A percentile compares a stretch with the other conserved stretches of the same genome.
phyloP scores from a whole-genome alignment of 75 land plant species.

The Azolla pinnata region DNA sequence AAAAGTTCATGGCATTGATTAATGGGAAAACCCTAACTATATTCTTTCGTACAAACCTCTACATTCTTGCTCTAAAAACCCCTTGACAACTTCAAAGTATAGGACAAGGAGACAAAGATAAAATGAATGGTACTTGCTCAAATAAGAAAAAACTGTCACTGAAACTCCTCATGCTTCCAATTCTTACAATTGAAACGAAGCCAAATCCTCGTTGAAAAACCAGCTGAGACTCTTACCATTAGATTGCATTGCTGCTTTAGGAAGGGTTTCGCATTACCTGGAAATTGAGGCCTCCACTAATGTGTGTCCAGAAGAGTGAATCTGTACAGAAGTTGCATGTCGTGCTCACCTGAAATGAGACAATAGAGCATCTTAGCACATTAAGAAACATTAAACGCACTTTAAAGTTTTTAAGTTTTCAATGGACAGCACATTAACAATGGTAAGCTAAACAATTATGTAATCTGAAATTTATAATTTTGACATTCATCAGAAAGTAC shows the following conservation, averaged over 20 bases:
- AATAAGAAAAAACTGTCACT: background rate
- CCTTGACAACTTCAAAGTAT: background rate
- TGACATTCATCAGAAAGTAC: too few relatives aligned
- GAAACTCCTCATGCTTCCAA: background rate
- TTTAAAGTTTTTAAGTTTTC: too few relatives aligned
- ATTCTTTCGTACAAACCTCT: background rate
- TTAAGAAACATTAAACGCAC: background rate
- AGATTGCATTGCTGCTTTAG: background rate
- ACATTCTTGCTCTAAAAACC: background rate
- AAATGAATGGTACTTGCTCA: background rate
- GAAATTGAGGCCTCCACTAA: conserved; percentile 21
- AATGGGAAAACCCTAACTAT: background rate
- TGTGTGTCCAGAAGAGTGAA: conserved; percentile 19
- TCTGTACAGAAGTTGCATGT: conserved; percentile 13
- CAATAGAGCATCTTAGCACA: background rate
- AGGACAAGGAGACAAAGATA: background rate
- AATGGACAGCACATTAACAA: too few relatives aligned
- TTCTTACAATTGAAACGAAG: too few relatives aligned
- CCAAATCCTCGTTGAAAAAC: background rate
- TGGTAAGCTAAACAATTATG: too few relatives aligned
- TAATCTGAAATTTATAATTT: too few relatives aligned
- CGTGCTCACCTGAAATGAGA: conserved; percentile 13
- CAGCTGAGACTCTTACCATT: background rate
- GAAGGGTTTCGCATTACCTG: conserved; percentile 7
- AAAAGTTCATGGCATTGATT: background rate